phyloP scores from a whole-genome alignment of 257 asterid species.

The Lavandula angustifolia region DNA sequence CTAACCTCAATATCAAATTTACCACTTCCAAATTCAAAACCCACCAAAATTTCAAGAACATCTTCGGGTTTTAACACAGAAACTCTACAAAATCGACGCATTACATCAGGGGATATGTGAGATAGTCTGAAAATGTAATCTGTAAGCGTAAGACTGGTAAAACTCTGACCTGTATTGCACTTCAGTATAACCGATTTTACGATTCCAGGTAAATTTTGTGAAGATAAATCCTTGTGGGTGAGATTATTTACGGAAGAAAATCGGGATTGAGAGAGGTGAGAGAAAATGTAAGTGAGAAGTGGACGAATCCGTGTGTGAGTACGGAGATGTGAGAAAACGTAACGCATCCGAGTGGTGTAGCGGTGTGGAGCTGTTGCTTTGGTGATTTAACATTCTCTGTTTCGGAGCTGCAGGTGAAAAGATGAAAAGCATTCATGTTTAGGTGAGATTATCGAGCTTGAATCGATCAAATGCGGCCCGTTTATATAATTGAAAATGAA shows the following conservation, averaged over 20 bases:
- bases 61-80: slow-evolving; percentile 58
- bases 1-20: slow-evolving; percentile 46
- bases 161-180: slow-evolving; percentile 45
- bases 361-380: neutral
- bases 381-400: slow-evolving; percentile 1
- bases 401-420: neutral
- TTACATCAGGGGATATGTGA: slow-evolving; percentile 48
- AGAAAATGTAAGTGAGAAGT: slow-evolving; percentile 27
- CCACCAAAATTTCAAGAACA: slow-evolving; percentile 68
- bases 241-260: slow-evolving; percentile 29
- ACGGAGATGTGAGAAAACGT: slow-evolving; percentile 12
- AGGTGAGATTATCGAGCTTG: no score
- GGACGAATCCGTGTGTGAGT: slow-evolving; percentile 28
- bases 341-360: slow-evolving; percentile 38
- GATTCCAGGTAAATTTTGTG: slow-evolving; percentile 38
- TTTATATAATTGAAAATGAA: no score
- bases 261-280: neutral
- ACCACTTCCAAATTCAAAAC: slow-evolving; percentile 48
- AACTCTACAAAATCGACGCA: slow-evolving; percentile 79
- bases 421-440: no score
- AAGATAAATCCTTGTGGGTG: slow-evolving; percentile 35
- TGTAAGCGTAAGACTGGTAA: slow-evolving; percentile 40
- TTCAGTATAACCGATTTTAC: slow-evolving; percentile 45
- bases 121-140: slow-evolving; percentile 60
- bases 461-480: no score